Base-by-base conservation (phyloP, 805 yeast species). In the Blastobotrys terrestris region DNA sequence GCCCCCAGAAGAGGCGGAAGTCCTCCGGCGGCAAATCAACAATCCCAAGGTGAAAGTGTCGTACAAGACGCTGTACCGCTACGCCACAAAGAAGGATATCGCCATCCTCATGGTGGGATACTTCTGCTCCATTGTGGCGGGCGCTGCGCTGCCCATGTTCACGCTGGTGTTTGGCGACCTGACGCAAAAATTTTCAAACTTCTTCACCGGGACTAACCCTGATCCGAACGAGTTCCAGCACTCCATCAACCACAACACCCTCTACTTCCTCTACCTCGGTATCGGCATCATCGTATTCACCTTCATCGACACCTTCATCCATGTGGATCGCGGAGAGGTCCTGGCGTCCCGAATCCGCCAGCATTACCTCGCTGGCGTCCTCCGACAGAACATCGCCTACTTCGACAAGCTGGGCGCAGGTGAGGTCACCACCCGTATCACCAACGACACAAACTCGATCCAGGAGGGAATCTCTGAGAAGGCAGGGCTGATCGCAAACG, bases 381-480 rank as follows among this genome's bases (percentile, higher is more conserved):
- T 72, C 46, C 63, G 72, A 42, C 76, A 72, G 55, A 72, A 72
- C 47, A 66, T 72, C 40, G 76, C 71, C 19, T 73, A 66, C 53
- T 73, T 72, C 53, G 76, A 72, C 55, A 63, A 65, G 44, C 61
- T 72, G 14, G 76, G 76, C 14, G 63, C 74, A n/a, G 76, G 76
- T 14, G 72, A 70, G 51, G 71, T 72, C 40, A 70, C 76, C 15
- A 69, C 73, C 7, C 68, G 76, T 15, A 72, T 72, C 60, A 67
- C 74, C 41, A 67, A 69, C 19, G 75, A 71, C 48, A 72, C 74
- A n/a, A 64, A 65, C 20, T 55, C 65, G 43, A 65, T 72, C 41
- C 76, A 73, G 55, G 76, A 70, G 40, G 76, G 75, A 31, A 70
- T 72, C 57, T 66, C 72, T 39, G 75, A 72, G 57, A 72, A 72